Evolutionary conservation across 139 green algal genomes (phyloP), one percentile per base, ranked within the genome.

Genomic region (Marvania coccoides): DNA sequence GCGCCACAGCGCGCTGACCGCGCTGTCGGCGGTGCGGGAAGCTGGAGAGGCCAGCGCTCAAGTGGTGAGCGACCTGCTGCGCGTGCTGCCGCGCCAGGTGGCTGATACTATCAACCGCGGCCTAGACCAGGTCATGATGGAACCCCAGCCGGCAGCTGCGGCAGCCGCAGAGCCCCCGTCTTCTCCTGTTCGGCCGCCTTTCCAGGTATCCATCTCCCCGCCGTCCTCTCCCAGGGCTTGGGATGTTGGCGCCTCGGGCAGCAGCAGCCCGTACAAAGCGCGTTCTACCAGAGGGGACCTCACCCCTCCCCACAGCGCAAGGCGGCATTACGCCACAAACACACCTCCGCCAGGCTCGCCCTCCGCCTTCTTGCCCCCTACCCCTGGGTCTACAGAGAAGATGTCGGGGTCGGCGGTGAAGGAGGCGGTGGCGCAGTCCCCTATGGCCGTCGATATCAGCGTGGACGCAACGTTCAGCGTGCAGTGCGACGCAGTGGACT

Each of bases 21-120:
- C 73, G 1, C 38, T 86, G 28, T 55, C 36, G 3, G 57, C 68
- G 3, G 67, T 83, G 34, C 61, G 81, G 57, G 47, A 47, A n/a
- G 62, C 26, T 24, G 67, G 42, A 13, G 55, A 38, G 12, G 38
- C 45, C 8, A 24, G 47, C 37, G 42, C 67, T 35, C 61, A 74
- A 15, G 34, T 58, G 45, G 40, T 81, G 1, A 62, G 63, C 26
- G 61, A 47, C 30, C 53, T 76, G 29, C 47, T 38, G 9, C 48
- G 58, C 0, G 65, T 70, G 12, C 39, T 74, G 57, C 13, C 19
- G 4, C 65, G 58, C 36, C 63, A 73, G 75, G 40, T 47, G 15
- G 37, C 65, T 37, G 64, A 48, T 13, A 69, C 9, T 12, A 9
- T 28, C 35, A 59, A 59, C 10, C 9, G 48, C 12, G 12, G 48